These are phyloP conservation scores for Lolium multiflorum DNA, from an alignment of 176 grass and related monocot genomes.

Conservation along the genomic window DNA sequence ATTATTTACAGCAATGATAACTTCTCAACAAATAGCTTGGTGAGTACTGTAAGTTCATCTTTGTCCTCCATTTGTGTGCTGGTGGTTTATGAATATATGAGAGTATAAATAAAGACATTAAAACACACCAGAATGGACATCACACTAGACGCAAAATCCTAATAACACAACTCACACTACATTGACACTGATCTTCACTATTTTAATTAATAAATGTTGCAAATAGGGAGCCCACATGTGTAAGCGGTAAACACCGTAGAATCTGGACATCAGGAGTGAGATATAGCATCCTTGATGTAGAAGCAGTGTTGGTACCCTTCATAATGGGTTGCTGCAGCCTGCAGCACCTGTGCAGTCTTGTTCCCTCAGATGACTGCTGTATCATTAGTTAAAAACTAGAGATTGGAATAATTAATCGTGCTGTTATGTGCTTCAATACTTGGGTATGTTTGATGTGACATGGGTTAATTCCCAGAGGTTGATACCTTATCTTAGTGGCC, in stretches of 20 bases:
- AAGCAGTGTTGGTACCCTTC: background rate
- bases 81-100: slow-evolving; percentile 26
- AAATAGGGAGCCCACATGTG: slow-evolving; percentile 31
- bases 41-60: slow-evolving; percentile 55
- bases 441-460: background rate
- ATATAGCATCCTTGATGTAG: slow-evolving; percentile 9
- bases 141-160: slow-evolving; percentile 25
- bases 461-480: background rate
- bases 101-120: slow-evolving; percentile 19
- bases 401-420: background rate
- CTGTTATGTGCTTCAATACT: background rate
- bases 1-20: slow-evolving; percentile 55
- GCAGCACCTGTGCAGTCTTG: background rate
- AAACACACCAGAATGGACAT: background rate
- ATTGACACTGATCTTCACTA: slow-evolving; percentile 20
- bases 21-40: slow-evolving; percentile 61
- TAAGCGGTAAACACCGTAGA: background rate
- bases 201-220: slow-evolving; percentile 30
- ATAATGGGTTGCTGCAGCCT: too few species aligned
- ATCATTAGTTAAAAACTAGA: slow-evolving; percentile 14
- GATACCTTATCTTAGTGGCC: background rate
- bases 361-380: background rate
- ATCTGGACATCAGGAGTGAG: slow-evolving; percentile 4
- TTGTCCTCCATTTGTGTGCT: slow-evolving; percentile 32
- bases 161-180: slow-evolving; percentile 21